Base-by-base conservation (phyloP, 805 yeast species). In the Metschnikowia chrysomelidarum region DNA sequence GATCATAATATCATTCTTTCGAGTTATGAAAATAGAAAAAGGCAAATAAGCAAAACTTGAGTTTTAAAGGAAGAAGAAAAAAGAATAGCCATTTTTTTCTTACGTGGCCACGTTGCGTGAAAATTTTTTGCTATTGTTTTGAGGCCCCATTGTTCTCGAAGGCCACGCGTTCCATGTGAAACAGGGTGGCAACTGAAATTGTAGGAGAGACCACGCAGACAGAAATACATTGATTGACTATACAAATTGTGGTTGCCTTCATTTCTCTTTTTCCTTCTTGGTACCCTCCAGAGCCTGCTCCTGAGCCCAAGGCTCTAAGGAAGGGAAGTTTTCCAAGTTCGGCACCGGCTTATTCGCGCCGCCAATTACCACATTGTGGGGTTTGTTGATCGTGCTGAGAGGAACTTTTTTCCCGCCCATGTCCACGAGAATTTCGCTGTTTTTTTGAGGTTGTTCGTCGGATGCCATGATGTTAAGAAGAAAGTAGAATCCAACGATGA, bases 401-500 rank as follows among this genome's bases (percentile, higher is more conserved):
- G 71, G 73, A 8, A 67, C 68, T 36, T 47, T 48, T 36, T 52
- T 54, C 28, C 69, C 69, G 14, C 64, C 66, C 25, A 67, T 49
- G 31, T 64, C 49, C 21, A 51, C 34, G 23, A 60, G 38, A 27
- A 49, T 51, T 20, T 59, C 54, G 6, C 38, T 27, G 18, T 36
- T 23, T 15, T 23, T 18, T 7, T 41, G 24, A 19, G 33, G 26
- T 15, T 34, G 26, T 16, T 40, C 41, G 30, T 43, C 40, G 12
- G 34, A 25, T 2, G 36, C 37, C 46, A 42, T 42, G 15, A 30
- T 34, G 36, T 35, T 29, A 26, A 42, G 38, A 11, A 41, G 17
- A 14, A 38, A 33, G 29, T 42, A 42, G 18, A 38, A 24, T 11
- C 34, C 27, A 14, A 36, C 12, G 8, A 34, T 25, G 23, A 41